Evolutionary conservation across 495 filamentous ascomycete species (phyloP), one percentile per base, ranked within the genome.

Genomic region (Oidiodendron maius): DNA sequence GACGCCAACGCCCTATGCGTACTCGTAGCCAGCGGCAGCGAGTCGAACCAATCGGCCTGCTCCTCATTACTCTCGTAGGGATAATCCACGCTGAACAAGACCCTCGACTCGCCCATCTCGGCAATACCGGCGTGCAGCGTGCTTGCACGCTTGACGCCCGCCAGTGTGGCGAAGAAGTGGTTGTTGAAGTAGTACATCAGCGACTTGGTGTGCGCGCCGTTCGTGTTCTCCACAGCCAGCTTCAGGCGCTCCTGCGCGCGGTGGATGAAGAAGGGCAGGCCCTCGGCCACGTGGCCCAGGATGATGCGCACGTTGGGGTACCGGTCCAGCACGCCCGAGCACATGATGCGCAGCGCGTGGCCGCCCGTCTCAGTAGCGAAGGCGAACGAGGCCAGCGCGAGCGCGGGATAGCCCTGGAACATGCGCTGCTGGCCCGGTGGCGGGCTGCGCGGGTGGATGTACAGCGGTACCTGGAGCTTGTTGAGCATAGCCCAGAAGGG

Each of bases 51-150:
- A 32, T 32, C 42, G 3, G 22, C 21, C 4, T 13, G 13, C 5
- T 45, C 42, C 17, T 30, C 24, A n/a, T 30, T 32, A 26, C 24
- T 32, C 21, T 45, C 42, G 11, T 30, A 45, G 4, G 42, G 42
- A 45, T 45, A 45, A 20, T 45, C 42, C 5, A 32, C 42, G 17
- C 42, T 45, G 42, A 45, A 45, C 5, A 45, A 17, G 18, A 32
- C 24, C 11, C 25, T 5, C 11, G 4, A 5, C 13, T 30, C 42
- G 11, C 42, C 42, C 12, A 45, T n/a, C 42, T 45, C 42, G 12
- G 6, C 22, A n/a, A 45, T 45, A 30, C 23, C 24, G 21, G 4
- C 16, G 6, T 34, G 6, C 42, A 45, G 5, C 11, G 42, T 45
- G 24, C 42, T 45, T n/a, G 28, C 22, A 5, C 11, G 11, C 4